Conservation (phyloP, 1,139 yeast species). For the Yamadazyma atmosphaerica region DNA sequence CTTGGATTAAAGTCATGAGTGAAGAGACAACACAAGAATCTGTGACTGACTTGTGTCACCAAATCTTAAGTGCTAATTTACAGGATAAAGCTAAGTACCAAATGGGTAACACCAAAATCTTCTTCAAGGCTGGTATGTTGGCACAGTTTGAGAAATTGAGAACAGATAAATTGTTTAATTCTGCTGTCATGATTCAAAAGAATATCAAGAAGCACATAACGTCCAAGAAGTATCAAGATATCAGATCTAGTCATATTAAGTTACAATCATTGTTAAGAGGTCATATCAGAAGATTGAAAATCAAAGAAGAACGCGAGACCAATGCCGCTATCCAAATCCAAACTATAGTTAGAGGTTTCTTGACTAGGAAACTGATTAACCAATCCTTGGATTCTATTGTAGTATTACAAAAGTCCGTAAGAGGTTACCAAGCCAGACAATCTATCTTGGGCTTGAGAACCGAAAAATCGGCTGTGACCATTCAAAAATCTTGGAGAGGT, state of each 20-base stretch:
- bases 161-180: conserved; percentile 68
- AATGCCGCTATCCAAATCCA: conserved; percentile 74
- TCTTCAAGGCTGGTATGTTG: conserved; percentile 94
- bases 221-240: conserved; percentile 60
- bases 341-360: conserved; percentile 66
- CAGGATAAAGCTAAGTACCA: conserved; percentile 73
- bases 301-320: conserved; percentile 57
- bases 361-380: conserved; percentile 49
- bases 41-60: conserved; percentile 64
- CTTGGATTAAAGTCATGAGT: conserved; percentile 65
- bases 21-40: conserved; percentile 57
- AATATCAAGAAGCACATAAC: conserved; percentile 67
- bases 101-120: conserved; percentile 85
- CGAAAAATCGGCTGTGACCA: conserved; percentile 61
- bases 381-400: conserved; percentile 52
- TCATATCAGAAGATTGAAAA: conserved; percentile 54
- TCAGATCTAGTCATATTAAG: conserved; percentile 52
- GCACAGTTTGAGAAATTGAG: conserved; percentile 89
- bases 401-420: conserved; percentile 64
- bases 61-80: conserved; percentile 63
- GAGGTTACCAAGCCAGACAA: conserved; percentile 64
- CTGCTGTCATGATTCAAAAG: conserved; percentile 88
- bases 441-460: conserved; percentile 48
- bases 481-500: conserved; percentile 73
- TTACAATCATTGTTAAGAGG: conserved; percentile 72